Evolutionary conservation across 2,329 filamentous ascomycete species (phyloP), one percentile per base, ranked within the genome.

Genomic region (Aspergillus clavatus): DNA sequence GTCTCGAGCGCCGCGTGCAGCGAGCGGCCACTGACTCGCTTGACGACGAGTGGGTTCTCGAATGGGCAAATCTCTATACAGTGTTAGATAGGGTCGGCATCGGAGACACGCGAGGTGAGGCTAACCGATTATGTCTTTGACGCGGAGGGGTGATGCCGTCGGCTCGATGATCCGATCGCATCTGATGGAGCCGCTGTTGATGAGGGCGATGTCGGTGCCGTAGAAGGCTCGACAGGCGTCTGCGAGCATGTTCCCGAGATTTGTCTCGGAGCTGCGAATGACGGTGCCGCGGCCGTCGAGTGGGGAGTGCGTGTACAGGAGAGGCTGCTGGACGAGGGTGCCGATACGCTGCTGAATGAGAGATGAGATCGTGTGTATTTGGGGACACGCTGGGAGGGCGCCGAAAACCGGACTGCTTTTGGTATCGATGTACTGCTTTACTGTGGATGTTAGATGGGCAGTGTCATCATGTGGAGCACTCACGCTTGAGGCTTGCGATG

Each of bases 221-320:
- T 60, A 59, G 35, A 56, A 60, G 3, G 55, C 57, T 5, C 56
- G 49, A 12, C 57, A 48, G 8, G 48, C 52, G 42, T 59, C 56
- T 5, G 56, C 55, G 2, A 59, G 42, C 50, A 60, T 54, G 33
- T 60, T 60, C 10, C 57, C 56, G 3, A 60, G 38, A 31, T 58
- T 60, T 7, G 56, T 57, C 41, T 60, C 57, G 35, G 50, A 42
- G 28, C 53, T 52, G 7, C 57, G 51, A 19, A 59, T 47, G 12
- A 48, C 40, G 14, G 42, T 36, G 18, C 41, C 41, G 26, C 55
- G 42, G 4, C 57, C 57, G 10, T 60, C 56, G 14, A 60, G 49
- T 3, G 55, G 51, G 8, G 38, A 40, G 12, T 6, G 16, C 4
- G 49, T 52, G 26, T 54, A 47, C 1, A 60, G 21, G 7, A 57